phyloP scores from a whole-genome alignment of 1,284 basidiomycete genomes.

The Cutaneotrichosporon dermatis region DNA sequence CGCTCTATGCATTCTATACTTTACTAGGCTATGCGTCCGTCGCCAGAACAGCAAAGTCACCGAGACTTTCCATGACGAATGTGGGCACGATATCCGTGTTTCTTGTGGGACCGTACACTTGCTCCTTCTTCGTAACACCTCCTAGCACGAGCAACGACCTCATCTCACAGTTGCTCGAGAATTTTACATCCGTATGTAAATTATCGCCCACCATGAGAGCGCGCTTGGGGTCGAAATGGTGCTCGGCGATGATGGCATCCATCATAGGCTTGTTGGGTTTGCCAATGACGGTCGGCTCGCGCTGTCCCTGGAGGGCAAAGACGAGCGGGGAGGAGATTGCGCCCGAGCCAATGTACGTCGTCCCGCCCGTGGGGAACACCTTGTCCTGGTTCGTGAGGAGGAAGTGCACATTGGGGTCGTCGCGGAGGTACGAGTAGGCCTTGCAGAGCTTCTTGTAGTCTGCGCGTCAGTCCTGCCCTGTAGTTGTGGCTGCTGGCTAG shows the following conservation, averaged over 20 bases:
- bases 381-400: slow-evolving; percentile 91
- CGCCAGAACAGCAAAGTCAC: slow-evolving; percentile 56
- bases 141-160: slow-evolving; percentile 87
- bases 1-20: too few species aligned
- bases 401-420: slow-evolving; percentile 75
- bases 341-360: slow-evolving; percentile 66
- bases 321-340: slow-evolving; percentile 76
- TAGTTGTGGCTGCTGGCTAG: not conserved
- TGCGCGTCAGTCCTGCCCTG: slow-evolving; percentile 10
- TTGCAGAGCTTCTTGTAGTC: slow-evolving; percentile 93
- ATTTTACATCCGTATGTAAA: slow-evolving; percentile 80
- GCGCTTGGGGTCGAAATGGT: slow-evolving; percentile 73
- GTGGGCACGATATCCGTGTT: slow-evolving; percentile 61
- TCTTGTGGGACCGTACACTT: slow-evolving; percentile 66
- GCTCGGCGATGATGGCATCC: slow-evolving; percentile 93
- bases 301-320: slow-evolving; percentile 60
- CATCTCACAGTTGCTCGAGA: slow-evolving; percentile 80
- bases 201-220: slow-evolving; percentile 93
- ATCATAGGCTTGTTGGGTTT: slow-evolving; percentile 91
- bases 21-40: too few species aligned
- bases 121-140: slow-evolving; percentile 69
- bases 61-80: slow-evolving; percentile 72
- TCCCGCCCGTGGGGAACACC: slow-evolving; percentile 75
- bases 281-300: slow-evolving; percentile 73
- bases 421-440: slow-evolving; percentile 82